Conservation (phyloP, 2,329 filamentous ascomycete species). For the Alternaria atra region DNA sequence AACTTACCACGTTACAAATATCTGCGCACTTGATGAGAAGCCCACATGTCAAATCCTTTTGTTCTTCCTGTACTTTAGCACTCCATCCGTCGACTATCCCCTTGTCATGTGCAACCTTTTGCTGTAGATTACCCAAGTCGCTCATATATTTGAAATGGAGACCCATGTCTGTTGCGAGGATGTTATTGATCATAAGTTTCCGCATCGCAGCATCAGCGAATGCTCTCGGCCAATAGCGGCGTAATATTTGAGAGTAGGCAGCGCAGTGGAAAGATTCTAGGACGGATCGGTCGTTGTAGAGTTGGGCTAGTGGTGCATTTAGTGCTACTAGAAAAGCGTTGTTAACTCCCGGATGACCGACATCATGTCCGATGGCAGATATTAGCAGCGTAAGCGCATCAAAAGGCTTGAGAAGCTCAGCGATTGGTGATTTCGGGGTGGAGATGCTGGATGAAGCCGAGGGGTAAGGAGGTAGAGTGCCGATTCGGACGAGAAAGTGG, state of each 20-base stretch:
- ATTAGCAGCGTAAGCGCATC: constrained; percentile 89
- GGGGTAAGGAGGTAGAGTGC: constrained; percentile 75
- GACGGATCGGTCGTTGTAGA: constrained; percentile 97
- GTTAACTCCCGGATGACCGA: constrained; percentile 96
- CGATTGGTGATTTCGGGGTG: constrained; percentile 69
- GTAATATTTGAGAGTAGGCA: constrained; percentile 93
- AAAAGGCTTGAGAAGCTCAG: constrained; percentile 80
- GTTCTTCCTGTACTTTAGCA: constrained; percentile 76
- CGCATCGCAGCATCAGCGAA: constrained; percentile 83
- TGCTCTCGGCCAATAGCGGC: constrained; percentile 86
- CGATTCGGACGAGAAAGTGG: constrained; percentile 83
- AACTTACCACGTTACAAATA: constrained; percentile 94
- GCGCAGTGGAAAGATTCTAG: constrained; percentile 98
- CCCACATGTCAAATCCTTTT: constrained; percentile 84
- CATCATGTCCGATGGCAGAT: constrained; percentile 97
- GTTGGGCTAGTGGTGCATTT: constrained; percentile 89
- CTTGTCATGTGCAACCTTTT: constrained; percentile 74
- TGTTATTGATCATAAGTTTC: constrained; percentile 95
- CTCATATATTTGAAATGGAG: constrained; percentile 97
- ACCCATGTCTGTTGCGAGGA: constrained; percentile 96
- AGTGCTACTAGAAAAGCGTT: constrained; percentile 94
- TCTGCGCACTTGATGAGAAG: constrained; percentile 97
- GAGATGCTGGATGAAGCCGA: constrained; percentile 40
- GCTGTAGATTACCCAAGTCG: constrained; percentile 80
- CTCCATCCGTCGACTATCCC: constrained; percentile 76